Conservation (phyloP, 495 filamentous ascomycete genomes). For the Aspergillus bertholletiae region DNA sequence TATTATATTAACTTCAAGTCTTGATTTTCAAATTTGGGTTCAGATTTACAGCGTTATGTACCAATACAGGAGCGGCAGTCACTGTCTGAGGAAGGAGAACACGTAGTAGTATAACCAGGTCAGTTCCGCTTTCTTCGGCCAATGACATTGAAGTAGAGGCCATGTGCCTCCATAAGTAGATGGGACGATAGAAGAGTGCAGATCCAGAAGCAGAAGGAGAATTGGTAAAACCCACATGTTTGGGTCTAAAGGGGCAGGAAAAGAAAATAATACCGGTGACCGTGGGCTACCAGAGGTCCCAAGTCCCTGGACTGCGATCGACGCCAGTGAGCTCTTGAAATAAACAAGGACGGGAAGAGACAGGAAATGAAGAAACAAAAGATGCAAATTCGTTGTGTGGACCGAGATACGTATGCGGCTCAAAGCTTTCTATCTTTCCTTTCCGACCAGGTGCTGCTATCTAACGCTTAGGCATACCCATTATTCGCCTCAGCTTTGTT, state of each 20-base stretch:
- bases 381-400: slow-evolving; percentile 7
- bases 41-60: background rate
- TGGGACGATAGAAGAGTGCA: background rate
- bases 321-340: background rate
- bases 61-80: background rate
- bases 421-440: slow-evolving; percentile 16
- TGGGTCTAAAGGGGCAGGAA: background rate
- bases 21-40: background rate
- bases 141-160: background rate
- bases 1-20: background rate
- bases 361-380: slow-evolving; percentile 9
- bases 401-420: background rate
- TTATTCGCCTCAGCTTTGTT: slow-evolving; percentile 8
- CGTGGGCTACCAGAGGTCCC: background rate
- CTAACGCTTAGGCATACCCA: slow-evolving; percentile 5
- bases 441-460: background rate
- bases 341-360: background rate
- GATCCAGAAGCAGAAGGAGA: background rate
- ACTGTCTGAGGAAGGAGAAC: background rate
- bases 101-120: background rate
- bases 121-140: background rate
- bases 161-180: background rate
- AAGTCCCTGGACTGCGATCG: background rate
- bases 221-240: background rate
- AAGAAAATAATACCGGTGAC: slow-evolving; percentile 3